Evolutionary conservation across 1,139 yeast genomes (phyloP).

Genomic region (Diutina pseudorugosa): DNA sequence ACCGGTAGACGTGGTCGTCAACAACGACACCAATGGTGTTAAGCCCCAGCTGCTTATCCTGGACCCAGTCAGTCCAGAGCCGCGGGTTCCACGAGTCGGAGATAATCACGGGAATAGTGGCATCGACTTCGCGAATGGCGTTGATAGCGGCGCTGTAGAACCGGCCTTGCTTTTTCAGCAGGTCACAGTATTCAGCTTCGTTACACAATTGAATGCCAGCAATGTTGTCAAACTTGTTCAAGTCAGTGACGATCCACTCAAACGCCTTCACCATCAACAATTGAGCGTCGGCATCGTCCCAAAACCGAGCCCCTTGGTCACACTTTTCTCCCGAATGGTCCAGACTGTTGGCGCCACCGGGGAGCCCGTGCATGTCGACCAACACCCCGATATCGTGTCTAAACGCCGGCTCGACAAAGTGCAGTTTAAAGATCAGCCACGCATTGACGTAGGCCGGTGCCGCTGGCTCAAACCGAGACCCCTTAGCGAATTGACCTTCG

Average conservation of each 20-base stretch:
- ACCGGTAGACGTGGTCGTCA: conserved; percentile 79
- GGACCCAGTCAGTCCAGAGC: conserved; percentile 66
- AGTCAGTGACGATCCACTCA: conserved; percentile 51
- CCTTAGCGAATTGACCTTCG: conserved; percentile 45
- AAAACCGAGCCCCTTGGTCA: conserved; percentile 46
- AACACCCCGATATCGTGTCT: conserved; percentile 54
- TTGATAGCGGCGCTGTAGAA: conserved; percentile 63
- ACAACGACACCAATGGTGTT: conserved; percentile 51
- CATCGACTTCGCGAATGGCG: conserved; percentile 45
- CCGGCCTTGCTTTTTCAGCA: conserved; percentile 35
- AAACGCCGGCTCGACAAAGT: conserved; percentile 44
- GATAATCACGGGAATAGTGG: conserved; percentile 55
- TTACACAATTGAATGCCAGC: conserved; percentile 78
- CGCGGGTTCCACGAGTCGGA: conserved; percentile 94
- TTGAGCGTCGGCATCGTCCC: conserved; percentile 36
- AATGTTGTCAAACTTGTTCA: conserved; percentile 48
- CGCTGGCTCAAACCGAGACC: conserved; percentile 49
- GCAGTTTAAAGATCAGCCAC: conserved; percentile 47
- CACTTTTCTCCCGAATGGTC: conserved; percentile 66
- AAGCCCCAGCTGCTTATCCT: conserved; percentile 18
- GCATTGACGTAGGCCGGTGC: conserved; percentile 51
- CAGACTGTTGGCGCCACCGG: conserved; percentile 83
- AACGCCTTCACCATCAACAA: conserved; percentile 38
- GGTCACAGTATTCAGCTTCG: conserved; percentile 57
- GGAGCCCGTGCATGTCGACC: conserved; percentile 81